phyloP scores from a whole-genome alignment of 768 basidiomycete genomes.

The Psilocybe cubensis region DNA sequence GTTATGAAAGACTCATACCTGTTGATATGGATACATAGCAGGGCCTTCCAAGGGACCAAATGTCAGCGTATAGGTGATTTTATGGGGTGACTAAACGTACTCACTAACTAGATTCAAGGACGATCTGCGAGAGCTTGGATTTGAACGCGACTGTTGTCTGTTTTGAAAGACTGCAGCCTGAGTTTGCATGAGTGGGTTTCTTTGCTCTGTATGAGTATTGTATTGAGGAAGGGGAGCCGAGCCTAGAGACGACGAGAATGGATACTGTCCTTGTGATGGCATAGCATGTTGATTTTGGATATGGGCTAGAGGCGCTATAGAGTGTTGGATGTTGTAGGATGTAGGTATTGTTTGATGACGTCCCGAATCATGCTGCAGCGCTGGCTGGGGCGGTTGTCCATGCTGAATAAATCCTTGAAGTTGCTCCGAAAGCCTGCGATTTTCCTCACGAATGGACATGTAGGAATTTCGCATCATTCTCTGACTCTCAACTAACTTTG shows the following conservation, averaged over 20 bases:
- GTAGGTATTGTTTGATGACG: background rate
- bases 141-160: constrained; percentile 3
- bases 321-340: background rate
- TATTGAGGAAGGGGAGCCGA: background rate
- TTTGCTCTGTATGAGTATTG: background rate
- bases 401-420: background rate
- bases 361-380: background rate
- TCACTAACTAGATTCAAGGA: constrained; percentile 8
- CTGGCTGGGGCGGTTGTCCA: background rate
- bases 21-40: background rate
- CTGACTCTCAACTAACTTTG: background rate
- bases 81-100: background rate
- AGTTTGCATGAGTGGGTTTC: constrained; percentile 4
- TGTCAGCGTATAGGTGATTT: background rate
- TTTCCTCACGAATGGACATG: background rate
- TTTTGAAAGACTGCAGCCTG: constrained; percentile 7
- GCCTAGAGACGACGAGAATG: background rate
- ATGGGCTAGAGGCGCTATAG: background rate
- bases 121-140: constrained; percentile 7
- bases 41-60: background rate
- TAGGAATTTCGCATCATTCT: background rate
- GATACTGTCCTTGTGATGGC: background rate
- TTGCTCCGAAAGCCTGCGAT: background rate
- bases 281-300: background rate
- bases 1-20: too few relatives aligned